These are phyloP conservation scores for Vigna angularis DNA, from an alignment of 306 rosid genomes.

Conservation along the genomic window DNA sequence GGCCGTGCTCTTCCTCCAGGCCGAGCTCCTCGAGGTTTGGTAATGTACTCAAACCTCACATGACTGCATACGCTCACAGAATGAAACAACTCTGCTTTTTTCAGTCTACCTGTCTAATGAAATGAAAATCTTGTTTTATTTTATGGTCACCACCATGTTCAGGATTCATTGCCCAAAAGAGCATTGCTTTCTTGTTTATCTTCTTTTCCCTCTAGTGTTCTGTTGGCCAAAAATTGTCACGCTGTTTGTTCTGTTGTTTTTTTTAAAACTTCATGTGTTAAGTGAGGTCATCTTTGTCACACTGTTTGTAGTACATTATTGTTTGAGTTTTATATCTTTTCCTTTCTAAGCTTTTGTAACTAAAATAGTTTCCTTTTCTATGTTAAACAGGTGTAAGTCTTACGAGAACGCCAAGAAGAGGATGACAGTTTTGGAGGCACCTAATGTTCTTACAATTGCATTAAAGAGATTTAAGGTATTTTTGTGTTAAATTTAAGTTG, in stretches of 20 bases:
- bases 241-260: not conserved
- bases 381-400: constrained; percentile 79
- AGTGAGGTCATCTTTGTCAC: not conserved
- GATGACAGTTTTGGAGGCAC: constrained; percentile 85
- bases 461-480: constrained; percentile 90
- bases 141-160: not conserved
- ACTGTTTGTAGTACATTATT: not conserved
- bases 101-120: not conserved
- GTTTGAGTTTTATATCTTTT: not conserved
- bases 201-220: not conserved
- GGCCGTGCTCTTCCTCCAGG: too few species aligned
- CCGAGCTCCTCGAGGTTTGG: not conserved
- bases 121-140: not conserved
- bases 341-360: not conserved
- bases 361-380: constrained; percentile 4
- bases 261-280: not conserved
- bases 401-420: constrained; percentile 95
- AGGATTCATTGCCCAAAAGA: constrained; percentile 1
- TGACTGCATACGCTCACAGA: not conserved
- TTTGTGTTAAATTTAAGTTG: constrained; percentile 13
- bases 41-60: not conserved
- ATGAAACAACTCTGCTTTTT: not conserved
- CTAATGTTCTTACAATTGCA: constrained; percentile 89
- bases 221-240: not conserved
- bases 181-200: not conserved